Conservation (phyloP, 2,329 filamentous ascomycete species). For the Epichloe bromicola region DNA sequence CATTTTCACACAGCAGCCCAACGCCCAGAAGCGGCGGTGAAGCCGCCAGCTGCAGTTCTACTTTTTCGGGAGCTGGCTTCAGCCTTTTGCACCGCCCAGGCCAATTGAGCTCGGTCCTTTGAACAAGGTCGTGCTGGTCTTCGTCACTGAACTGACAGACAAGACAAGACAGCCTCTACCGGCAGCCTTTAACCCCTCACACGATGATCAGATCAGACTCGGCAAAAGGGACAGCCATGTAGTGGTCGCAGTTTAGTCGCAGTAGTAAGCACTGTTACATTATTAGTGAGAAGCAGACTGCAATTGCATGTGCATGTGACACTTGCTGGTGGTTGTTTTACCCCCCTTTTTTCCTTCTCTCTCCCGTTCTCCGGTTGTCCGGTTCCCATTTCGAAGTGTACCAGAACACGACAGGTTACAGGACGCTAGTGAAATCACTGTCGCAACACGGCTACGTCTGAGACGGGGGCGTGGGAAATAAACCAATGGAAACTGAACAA, state of each 20-base stretch:
- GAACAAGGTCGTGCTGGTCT: not conserved
- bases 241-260: not conserved
- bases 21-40: conserved; percentile 3
- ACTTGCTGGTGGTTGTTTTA: not conserved
- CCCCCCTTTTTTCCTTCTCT: not conserved
- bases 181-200: too few relatives aligned
- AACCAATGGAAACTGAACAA: not conserved
- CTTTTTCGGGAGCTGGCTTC: not conserved
- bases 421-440: not conserved
- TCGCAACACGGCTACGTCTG: not conserved
- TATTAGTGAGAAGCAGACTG: not conserved
- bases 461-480: not conserved
- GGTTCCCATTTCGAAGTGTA: not conserved
- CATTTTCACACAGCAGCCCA: not conserved
- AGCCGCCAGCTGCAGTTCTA: conserved; percentile 2
- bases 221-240: not conserved
- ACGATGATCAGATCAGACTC: not conserved
- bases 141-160: not conserved
- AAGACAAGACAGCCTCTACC: too few relatives aligned
- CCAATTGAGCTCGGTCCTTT: not conserved
- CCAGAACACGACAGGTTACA: not conserved
- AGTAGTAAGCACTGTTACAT: not conserved
- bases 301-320: not conserved
- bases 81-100: not conserved
- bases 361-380: not conserved